Percentiles rank a stretch among this genome's conserved stretches.
phyloP scores from a whole-genome alignment of 352 stramenopile species.

The Globisporangium sylvaticum region DNA sequence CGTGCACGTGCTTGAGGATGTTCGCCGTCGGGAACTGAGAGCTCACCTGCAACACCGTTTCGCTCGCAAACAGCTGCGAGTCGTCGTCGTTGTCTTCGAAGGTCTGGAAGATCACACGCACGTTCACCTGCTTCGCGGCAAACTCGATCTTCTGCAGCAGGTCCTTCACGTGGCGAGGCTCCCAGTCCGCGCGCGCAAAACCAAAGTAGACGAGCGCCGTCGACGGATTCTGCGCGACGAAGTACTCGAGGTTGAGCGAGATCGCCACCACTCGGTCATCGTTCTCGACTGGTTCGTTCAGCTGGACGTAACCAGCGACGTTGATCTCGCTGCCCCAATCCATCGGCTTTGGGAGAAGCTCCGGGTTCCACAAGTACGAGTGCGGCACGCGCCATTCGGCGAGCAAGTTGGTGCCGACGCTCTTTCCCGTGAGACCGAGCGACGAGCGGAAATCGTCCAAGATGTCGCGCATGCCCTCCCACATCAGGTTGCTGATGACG shows the following conservation, averaged over 20 bases:
- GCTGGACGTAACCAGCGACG: slow-evolving; percentile 49
- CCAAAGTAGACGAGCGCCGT: slow-evolving; percentile 50
- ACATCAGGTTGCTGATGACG: slow-evolving; percentile 45
- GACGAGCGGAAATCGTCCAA: slow-evolving; percentile 56
- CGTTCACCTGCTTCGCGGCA: slow-evolving; percentile 29
- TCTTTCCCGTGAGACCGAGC: slow-evolving; percentile 47
- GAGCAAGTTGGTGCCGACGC: slow-evolving; percentile 32
- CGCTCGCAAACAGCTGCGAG: slow-evolving; percentile 25
- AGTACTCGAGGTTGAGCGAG: slow-evolving; percentile 15
- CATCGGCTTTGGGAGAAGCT: slow-evolving; percentile 47
- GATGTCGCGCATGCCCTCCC: slow-evolving; percentile 38
- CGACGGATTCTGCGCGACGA: slow-evolving; percentile 24
- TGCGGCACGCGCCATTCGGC: slow-evolving; percentile 58
- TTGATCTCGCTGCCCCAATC: slow-evolving; percentile 64
- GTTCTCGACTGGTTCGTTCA: slow-evolving; percentile 23
- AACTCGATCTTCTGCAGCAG: slow-evolving; percentile 40
- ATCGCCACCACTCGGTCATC: slow-evolving; percentile 13
- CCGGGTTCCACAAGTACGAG: slow-evolving; percentile 67
- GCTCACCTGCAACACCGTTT: slow-evolving; percentile 46
- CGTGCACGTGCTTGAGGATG: slow-evolving; percentile 35
- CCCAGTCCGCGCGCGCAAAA: slow-evolving; percentile 46
- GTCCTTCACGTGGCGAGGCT: slow-evolving; percentile 31
- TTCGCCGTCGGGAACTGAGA: slow-evolving; percentile 30
- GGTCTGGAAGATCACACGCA: slow-evolving; percentile 62
- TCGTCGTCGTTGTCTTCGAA: slow-evolving; percentile 28